These are phyloP conservation scores for Trichoderma sp. DNA, from an alignment of 2,329 filamentous ascomycete genomes.

Conservation along the genomic window DNA sequence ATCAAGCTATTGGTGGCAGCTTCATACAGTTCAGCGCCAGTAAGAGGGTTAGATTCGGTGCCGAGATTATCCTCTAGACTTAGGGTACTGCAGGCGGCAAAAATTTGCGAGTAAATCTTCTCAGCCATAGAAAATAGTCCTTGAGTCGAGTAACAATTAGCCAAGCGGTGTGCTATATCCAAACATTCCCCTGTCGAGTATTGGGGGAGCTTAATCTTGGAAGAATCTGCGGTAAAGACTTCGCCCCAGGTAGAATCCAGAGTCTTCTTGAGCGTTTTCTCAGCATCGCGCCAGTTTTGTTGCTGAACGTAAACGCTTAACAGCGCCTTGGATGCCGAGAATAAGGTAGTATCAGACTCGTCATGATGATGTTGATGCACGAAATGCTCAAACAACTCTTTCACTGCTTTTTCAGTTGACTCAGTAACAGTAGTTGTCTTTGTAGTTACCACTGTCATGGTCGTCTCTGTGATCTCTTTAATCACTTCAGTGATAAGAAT, in stretches of 20 bases:
- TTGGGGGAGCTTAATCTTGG: background rate
- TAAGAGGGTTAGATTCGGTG: background rate
- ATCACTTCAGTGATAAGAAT: conserved; percentile 46
- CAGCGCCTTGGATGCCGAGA: conserved; percentile 42
- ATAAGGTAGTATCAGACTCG: conserved; percentile 42
- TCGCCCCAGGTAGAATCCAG: conserved; percentile 46
- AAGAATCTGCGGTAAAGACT: background rate
- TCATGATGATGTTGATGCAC: conserved; percentile 42
- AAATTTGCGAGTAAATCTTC: background rate
- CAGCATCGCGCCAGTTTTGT: conserved; percentile 43
- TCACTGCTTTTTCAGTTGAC: conserved; percentile 42
- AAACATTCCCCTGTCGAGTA: background rate
- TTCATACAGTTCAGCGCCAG: conserved; percentile 31
- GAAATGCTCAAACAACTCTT: conserved; percentile 44
- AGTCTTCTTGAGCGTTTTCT: conserved; percentile 41
- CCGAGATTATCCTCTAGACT: background rate
- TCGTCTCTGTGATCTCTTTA: conserved; percentile 45
- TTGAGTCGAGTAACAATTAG: background rate
- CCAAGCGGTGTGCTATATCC: background rate
- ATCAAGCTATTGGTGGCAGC: conserved; percentile 40
- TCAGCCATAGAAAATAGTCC: background rate
- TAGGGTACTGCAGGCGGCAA: background rate
- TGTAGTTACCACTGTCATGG: conserved; percentile 40
- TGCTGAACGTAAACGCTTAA: conserved; percentile 40
- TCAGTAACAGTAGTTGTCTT: conserved; percentile 36